Percentiles rank a stretch among this genome's conserved stretches.
These are phyloP conservation scores for Penicillium arizonense DNA, from an alignment of 495 filamentous ascomycete genomes.

Conservation along the genomic window DNA sequence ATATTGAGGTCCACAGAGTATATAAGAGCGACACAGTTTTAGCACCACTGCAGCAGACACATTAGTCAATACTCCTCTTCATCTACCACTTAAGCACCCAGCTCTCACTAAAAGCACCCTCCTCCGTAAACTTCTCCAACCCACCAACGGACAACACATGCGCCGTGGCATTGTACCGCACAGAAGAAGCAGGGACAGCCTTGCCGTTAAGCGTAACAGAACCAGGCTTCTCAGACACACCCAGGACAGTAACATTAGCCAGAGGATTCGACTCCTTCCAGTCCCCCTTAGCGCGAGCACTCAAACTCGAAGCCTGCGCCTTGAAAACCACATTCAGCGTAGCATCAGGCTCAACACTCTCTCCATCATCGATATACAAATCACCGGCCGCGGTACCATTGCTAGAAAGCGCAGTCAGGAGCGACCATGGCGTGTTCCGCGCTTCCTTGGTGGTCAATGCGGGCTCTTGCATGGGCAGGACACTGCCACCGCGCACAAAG, in stretches of 20 bases:
- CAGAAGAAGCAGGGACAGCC: constrained; percentile 32
- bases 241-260: constrained; percentile 65
- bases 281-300: constrained; percentile 45
- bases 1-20: too few species aligned
- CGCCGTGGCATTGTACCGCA: constrained; percentile 48
- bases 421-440: constrained; percentile 65
- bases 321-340: constrained; percentile 61
- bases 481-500: constrained; percentile 66
- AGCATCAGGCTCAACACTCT: constrained; percentile 58
- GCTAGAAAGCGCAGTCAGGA: constrained; percentile 60
- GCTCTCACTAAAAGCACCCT: constrained; percentile 55
- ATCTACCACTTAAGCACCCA: constrained; percentile 60
- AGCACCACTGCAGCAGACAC: not conserved
- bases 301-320: constrained; percentile 44
- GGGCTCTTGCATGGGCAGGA: constrained; percentile 70
- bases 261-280: constrained; percentile 62
- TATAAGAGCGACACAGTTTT: too few species aligned
- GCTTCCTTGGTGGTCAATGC: constrained; percentile 66
- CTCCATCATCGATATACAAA: constrained; percentile 84
- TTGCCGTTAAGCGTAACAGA: constrained; percentile 53
- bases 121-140: constrained; percentile 45
- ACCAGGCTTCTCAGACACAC: constrained; percentile 44
- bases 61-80: not conserved
- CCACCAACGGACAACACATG: constrained; percentile 49
- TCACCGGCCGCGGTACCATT: constrained; percentile 60